phyloP scores from a whole-genome alignment of 2,329 filamentous ascomycete species.

The Dendrostoma leiphaemia region DNA sequence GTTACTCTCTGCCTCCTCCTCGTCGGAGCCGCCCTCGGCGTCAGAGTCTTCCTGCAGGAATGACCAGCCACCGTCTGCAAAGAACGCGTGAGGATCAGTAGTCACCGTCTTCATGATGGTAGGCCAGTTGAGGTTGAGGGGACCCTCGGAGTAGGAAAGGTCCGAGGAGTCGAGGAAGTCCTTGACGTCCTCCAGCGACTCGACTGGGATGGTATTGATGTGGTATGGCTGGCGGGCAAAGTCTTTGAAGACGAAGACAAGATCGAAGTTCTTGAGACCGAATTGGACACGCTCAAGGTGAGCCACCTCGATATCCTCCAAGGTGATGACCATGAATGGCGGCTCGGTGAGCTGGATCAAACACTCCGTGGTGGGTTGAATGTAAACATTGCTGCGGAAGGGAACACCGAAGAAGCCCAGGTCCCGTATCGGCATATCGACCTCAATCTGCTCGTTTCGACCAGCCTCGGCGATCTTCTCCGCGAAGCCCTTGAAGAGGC shows the following conservation, averaged over 20 bases:
- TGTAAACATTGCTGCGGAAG: constrained; percentile 90
- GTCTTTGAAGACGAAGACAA: constrained; percentile 98
- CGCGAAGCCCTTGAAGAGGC: constrained; percentile 92
- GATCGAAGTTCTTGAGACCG: constrained; percentile 97
- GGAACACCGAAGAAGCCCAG: constrained; percentile 97
- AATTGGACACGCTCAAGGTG: constrained; percentile 96
- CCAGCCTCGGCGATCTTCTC: constrained; percentile 97
- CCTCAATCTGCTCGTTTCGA: constrained; percentile 84
- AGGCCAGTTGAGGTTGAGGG: constrained; percentile 96
- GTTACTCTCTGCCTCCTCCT: constrained; percentile 85
- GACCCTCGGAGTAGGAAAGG: constrained; percentile 90
- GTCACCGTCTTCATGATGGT: constrained; percentile 99
- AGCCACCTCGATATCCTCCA: constrained; percentile 94
- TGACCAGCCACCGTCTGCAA: constrained; percentile 90
- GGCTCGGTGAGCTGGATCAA: constrained; percentile 96
- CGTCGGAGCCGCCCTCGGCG: constrained; percentile 72
- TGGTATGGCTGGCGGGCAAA: constrained; percentile 87
- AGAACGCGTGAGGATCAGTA: constrained; percentile 91
- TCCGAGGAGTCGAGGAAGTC: constrained; percentile 97
- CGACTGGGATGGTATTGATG: constrained; percentile 97
- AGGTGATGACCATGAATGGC: constrained; percentile 91
- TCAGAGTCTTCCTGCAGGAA: constrained; percentile 89
- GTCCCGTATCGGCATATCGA: constrained; percentile 95
- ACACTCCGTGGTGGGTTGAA: constrained; percentile 95
- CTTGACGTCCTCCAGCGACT: constrained; percentile 91